phyloP scores from a whole-genome alignment of 805 yeast species.

The Cyberlindnera japonica region DNA sequence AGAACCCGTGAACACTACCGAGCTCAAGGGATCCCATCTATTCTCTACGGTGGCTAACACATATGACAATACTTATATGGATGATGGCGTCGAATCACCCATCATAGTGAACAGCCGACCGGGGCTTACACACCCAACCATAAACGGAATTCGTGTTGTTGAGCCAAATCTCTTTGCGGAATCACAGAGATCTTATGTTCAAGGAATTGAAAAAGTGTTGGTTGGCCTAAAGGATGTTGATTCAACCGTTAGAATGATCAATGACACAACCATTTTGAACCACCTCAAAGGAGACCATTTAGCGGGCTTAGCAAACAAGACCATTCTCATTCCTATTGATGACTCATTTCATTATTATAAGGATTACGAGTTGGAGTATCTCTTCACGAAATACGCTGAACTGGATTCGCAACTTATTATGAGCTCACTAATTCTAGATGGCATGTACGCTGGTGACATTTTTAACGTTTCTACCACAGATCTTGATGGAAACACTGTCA shows the following conservation, averaged over 20 bases:
- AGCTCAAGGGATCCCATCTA: slow-evolving; percentile 14
- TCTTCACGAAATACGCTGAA: slow-evolving; percentile 31
- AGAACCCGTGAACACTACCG: slow-evolving; percentile 11
- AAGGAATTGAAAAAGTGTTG: slow-evolving; percentile 52
- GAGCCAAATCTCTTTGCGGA: slow-evolving; percentile 56
- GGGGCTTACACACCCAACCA: slow-evolving; percentile 26
- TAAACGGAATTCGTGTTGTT: slow-evolving; percentile 47
- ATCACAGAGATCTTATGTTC: slow-evolving; percentile 62
- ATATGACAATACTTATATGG: slow-evolving; percentile 6
- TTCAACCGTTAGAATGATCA: slow-evolving; percentile 29
- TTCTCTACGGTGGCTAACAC: slow-evolving; percentile 16
- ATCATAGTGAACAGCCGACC: slow-evolving; percentile 21
- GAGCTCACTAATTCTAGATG: slow-evolving; percentile 36
- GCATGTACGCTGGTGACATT: slow-evolving; percentile 42
- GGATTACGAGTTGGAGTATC: slow-evolving; percentile 43
- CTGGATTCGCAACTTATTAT: slow-evolving; percentile 28
- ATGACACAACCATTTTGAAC: slow-evolving; percentile 1
- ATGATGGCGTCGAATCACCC: slow-evolving; percentile 26
- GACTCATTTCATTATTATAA: slow-evolving; percentile 32
- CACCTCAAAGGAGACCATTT: slow-evolving; percentile 10
- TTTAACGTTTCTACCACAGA: slow-evolving; percentile 15
- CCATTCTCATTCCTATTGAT: slow-evolving; percentile 47
- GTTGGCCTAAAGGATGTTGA: slow-evolving; percentile 34
- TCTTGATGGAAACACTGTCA: slow-evolving; percentile 25
- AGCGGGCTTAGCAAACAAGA: slow-evolving; percentile 30